Base-by-base conservation (phyloP, 2,329 filamentous ascomycete genomes). In the Trichoderma sp. region DNA sequence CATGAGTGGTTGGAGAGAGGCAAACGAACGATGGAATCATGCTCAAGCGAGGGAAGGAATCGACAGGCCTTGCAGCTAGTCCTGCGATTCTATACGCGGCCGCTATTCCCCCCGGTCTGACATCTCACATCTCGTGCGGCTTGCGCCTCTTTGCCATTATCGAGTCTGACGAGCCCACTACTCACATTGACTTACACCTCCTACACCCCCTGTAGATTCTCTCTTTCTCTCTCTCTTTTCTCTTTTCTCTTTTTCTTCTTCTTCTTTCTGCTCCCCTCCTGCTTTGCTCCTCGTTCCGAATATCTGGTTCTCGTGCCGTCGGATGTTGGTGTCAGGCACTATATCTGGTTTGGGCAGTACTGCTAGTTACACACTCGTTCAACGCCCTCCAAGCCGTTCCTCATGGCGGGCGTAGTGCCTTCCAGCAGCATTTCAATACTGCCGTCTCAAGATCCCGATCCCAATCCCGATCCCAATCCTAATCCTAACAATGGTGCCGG, bases 111-210 rank as follows among this genome's bases (percentile, higher is more conserved):
- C 56, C 66, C 34, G 32, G 36, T 36, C 57, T 69, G 15, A 69
- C 66, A 68, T 61, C 66, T 61, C 57, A 69, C 66, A 51, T 68
- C 65, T 56, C 56, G 65, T 68, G 65, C 65, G 36, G 57, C 66
- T 69, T 69, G 66, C 66, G 66, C 66, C 66, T 69, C 66, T 51
- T 61, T 61, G n/a, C 36, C 65, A 32, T 43, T 53, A 53, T 57
- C 32, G 36, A 47, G 66, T 69, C 66, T 69, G 56, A 61, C 66
- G 28, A 58, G 39, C 30, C 66, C 66, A 61, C 66, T 34, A 47
- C 39, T 43, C 39, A 39, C 30, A 51, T 57, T 32, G 56, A 69
- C 66, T 69, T 69, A 69, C 66, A 69, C 66, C 57, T 51, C 66
- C 12, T 51, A 21, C 15, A n/a, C 56, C 66, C 66, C 66, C 57